These are phyloP conservation scores for Leucocoprinus birnbaumii DNA, from an alignment of 768 basidiomycete genomes.

Conservation along the genomic window DNA sequence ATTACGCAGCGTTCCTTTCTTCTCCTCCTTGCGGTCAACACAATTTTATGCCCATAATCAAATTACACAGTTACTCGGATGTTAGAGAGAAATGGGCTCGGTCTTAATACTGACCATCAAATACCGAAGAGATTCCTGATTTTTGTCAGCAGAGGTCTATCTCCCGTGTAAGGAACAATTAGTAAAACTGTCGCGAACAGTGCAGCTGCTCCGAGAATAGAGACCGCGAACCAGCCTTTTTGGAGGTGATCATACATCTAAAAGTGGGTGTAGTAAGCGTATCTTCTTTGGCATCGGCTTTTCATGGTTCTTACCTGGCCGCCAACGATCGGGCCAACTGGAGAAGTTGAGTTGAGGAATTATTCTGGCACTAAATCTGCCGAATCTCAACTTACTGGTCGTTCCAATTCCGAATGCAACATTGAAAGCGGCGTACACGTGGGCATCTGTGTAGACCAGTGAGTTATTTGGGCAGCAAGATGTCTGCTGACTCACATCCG, in stretches of 20 bases:
- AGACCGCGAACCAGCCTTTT: slow-evolving; percentile 62
- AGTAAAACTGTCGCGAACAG: slow-evolving; percentile 36
- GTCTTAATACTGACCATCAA: too few species aligned
- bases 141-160: slow-evolving; percentile 30
- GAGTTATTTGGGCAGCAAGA: slow-evolving; percentile 1
- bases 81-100: too few species aligned
- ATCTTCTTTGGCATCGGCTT: neutral
- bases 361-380: neutral
- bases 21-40: too few species aligned
- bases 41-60: too few species aligned
- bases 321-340: slow-evolving; percentile 70
- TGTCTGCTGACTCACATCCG: slow-evolving; percentile 44
- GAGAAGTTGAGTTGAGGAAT: slow-evolving; percentile 8
- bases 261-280: slow-evolving; percentile 6
- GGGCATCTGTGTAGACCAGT: slow-evolving; percentile 48
- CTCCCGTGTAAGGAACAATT: slow-evolving; percentile 47
- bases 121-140: neutral
- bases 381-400: slow-evolving; percentile 37
- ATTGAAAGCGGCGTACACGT: slow-evolving; percentile 76
- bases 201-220: slow-evolving; percentile 43
- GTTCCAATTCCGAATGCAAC: slow-evolving; percentile 66
- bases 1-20: too few species aligned
- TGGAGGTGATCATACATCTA: slow-evolving; percentile 58
- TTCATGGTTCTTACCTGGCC: slow-evolving; percentile 46
- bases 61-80: too few species aligned